A percentile compares a stretch with the other conserved stretches of the same genome.
These are phyloP conservation scores for Xylaria scruposa DNA, from an alignment of 495 filamentous ascomycete species.

Conservation along the genomic window DNA sequence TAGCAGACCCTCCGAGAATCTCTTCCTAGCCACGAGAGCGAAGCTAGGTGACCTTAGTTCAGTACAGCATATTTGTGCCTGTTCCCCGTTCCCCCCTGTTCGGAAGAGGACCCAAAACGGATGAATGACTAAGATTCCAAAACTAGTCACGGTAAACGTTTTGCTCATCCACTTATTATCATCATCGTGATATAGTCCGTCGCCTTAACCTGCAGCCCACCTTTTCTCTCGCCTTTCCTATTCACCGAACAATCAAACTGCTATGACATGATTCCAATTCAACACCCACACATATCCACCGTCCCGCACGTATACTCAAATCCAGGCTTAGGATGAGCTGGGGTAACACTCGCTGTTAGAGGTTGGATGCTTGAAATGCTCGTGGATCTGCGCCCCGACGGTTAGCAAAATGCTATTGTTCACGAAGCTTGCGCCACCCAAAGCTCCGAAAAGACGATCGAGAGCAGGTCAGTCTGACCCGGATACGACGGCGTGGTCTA, in stretches of 20 bases:
- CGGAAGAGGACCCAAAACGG: constrained; percentile 22
- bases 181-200: constrained; percentile 19
- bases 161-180: background rate
- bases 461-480: constrained; percentile 61
- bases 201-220: constrained; percentile 16
- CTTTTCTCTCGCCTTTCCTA: constrained; percentile 6
- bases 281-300: constrained; percentile 9
- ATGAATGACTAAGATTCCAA: constrained; percentile 9
- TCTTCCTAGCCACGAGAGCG: constrained; percentile 4
- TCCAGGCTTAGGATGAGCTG: constrained; percentile 6
- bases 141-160: constrained; percentile 23
- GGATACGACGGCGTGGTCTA: background rate
- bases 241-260: constrained; percentile 4
- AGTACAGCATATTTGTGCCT: background rate
- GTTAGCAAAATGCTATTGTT: constrained; percentile 61
- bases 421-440: constrained; percentile 62
- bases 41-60: background rate
- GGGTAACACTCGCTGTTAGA: constrained; percentile 5
- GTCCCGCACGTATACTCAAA: background rate
- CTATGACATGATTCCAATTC: constrained; percentile 11
- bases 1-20: constrained; percentile 14
- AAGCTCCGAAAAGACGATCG: constrained; percentile 65
- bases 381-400: constrained; percentile 14
- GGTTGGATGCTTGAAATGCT: constrained; percentile 18
- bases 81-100: background rate